These are phyloP conservation scores for Pulveroboletus sp. DNA, from an alignment of 768 basidiomycete genomes.

Conservation along the genomic window DNA sequence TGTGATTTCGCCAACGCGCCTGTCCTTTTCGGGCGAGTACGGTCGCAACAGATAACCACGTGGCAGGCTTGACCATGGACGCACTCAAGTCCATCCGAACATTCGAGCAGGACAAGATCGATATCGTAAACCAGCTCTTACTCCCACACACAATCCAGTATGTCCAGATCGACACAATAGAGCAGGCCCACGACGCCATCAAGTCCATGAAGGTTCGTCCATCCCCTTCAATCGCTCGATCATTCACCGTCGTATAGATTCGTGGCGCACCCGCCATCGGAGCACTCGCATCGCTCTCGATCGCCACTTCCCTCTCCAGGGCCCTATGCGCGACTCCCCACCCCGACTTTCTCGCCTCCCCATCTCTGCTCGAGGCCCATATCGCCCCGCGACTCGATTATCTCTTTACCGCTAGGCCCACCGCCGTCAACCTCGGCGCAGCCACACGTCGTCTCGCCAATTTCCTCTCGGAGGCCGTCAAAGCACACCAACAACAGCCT, in stretches of 20 bases:
- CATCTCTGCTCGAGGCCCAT: slow-evolving; percentile 47
- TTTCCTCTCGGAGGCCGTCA: slow-evolving; percentile 32
- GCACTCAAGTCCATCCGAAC: slow-evolving; percentile 39
- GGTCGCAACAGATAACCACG: background rate
- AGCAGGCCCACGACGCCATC: slow-evolving; percentile 90
- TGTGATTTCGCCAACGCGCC: slow-evolving; percentile 28
- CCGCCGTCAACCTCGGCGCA: slow-evolving; percentile 90
- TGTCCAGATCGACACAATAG: slow-evolving; percentile 60
- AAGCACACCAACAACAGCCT: slow-evolving; percentile 13
- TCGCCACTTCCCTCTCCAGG: slow-evolving; percentile 59
- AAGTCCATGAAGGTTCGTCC: slow-evolving; percentile 83
- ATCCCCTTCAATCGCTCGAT: background rate
- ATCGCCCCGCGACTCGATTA: slow-evolving; percentile 59
- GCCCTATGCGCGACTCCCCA: slow-evolving; percentile 42
- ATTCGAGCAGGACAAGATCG: slow-evolving; percentile 47
- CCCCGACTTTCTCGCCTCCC: slow-evolving; percentile 54
- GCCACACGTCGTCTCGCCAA: slow-evolving; percentile 69
- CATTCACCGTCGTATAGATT: slow-evolving; percentile 40
- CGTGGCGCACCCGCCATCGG: slow-evolving; percentile 95
- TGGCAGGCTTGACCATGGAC: slow-evolving; percentile 11
- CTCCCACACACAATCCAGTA: slow-evolving; percentile 74
- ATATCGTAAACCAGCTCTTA: slow-evolving; percentile 88
- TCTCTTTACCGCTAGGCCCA: slow-evolving; percentile 86
- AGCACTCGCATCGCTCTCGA: slow-evolving; percentile 79
- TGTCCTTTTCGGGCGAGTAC: slow-evolving; percentile 18